These are phyloP conservation scores for Glycine latifolia DNA, from an alignment of 306 rosid species.

Conservation along the genomic window DNA sequence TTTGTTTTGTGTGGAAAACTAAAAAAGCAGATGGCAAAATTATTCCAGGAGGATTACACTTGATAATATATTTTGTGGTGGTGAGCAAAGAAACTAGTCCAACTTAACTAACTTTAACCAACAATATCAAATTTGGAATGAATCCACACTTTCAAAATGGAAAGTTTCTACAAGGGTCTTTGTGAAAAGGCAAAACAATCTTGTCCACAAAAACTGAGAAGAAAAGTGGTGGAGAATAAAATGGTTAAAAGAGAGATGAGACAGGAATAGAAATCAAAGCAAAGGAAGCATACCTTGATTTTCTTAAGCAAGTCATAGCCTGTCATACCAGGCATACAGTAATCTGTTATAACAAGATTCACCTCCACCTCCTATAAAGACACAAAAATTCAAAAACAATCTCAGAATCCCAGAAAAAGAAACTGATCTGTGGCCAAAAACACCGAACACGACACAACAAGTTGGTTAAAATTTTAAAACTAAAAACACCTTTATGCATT, in stretches of 20 bases:
- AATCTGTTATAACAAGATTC: slow-evolving; percentile 91
- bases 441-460: neutral
- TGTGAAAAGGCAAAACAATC: slow-evolving; percentile 4
- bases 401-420: slow-evolving; percentile 44
- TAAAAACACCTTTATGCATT: slow-evolving; percentile 36
- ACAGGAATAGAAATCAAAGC: slow-evolving; percentile 45
- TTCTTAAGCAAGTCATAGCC: slow-evolving; percentile 95
- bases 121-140: slow-evolving; percentile 42
- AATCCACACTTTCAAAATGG: slow-evolving; percentile 41
- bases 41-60: slow-evolving; percentile 46
- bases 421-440: neutral
- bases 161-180: slow-evolving; percentile 11
- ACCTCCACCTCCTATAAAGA: slow-evolving; percentile 76
- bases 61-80: slow-evolving; percentile 5
- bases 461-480: neutral
- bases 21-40: slow-evolving; percentile 47
- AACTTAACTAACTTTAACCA: slow-evolving; percentile 41
- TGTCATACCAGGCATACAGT: slow-evolving; percentile 99
- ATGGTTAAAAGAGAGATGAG: slow-evolving; percentile 44
- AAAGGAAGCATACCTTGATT: slow-evolving; percentile 69
- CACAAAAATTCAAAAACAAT: slow-evolving; percentile 38
- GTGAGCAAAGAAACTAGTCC: slow-evolving; percentile 43
- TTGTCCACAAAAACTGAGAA: slow-evolving; percentile 40
- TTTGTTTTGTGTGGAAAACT: slow-evolving; percentile 47
- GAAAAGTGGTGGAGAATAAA: slow-evolving; percentile 41